phyloP scores from a whole-genome alignment of 1,139 yeast species.

The Suhomyces yuchorum region DNA sequence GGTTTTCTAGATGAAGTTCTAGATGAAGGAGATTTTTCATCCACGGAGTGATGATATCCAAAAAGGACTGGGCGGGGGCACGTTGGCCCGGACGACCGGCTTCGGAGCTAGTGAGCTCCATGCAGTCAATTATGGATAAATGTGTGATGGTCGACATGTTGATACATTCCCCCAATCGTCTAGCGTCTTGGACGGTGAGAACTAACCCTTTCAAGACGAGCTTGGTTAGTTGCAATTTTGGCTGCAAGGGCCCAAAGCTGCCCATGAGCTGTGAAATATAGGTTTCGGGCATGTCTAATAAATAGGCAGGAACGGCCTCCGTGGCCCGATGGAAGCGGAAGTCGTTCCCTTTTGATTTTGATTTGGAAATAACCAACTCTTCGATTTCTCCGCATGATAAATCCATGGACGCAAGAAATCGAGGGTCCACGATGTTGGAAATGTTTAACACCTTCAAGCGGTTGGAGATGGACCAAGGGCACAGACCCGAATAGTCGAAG shows the following conservation, averaged over 20 bases:
- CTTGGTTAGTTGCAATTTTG: constrained; percentile 12
- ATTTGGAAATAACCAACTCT: constrained; percentile 14
- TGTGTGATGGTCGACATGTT: constrained; percentile 3
- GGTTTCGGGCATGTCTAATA: not conserved
- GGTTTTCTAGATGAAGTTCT: constrained; percentile 23
- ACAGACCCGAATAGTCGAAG: constrained; percentile 1
- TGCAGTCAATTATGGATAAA: constrained; percentile 11
- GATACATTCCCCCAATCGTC: constrained; percentile 1
- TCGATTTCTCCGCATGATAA: constrained; percentile 9
- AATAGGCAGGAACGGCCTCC: not conserved
- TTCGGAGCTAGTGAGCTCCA: constrained; percentile 3
- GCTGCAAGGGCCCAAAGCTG: constrained; percentile 3
- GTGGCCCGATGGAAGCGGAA: constrained; percentile 7
- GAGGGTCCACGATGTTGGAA: constrained; percentile 9
- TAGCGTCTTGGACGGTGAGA: constrained; percentile 9
- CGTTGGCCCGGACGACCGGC: constrained; percentile 4
- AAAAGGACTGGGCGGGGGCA: constrained; percentile 11
- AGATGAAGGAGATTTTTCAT: constrained; percentile 16
- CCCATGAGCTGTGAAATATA: constrained; percentile 5
- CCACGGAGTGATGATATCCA: constrained; percentile 16
- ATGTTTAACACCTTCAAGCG: constrained; percentile 9
- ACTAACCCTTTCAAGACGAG: constrained; percentile 9
- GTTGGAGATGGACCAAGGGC: not conserved
- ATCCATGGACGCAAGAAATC: constrained; percentile 3
- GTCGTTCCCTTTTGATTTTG: constrained; percentile 6